Evolutionary conservation across 768 basidiomycete genomes (phyloP), one percentile per base, ranked within the genome.

Genomic region (Mycena rebaudengoi): DNA sequence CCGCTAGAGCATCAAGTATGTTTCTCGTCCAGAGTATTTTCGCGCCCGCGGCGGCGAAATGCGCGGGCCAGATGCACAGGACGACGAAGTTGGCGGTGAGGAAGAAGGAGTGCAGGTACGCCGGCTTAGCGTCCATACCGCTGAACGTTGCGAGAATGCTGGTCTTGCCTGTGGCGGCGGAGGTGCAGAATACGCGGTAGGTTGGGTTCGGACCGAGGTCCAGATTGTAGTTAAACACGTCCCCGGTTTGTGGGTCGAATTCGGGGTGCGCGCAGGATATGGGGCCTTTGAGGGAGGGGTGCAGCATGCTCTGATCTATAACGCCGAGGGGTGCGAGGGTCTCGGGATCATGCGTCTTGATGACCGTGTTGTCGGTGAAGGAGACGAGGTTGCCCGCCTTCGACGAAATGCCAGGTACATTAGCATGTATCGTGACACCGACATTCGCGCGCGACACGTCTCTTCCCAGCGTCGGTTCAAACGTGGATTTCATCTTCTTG

Each of bases 191-290:
- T n/a, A 80, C 48, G 33, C 49, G 75, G 55, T 80, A 81, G 4
- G 50, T 65, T 25, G 69, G 64, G 8, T 52, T 60, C 32, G 54
- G 50, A 7, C 77, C 77, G n/a, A 81, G 57, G 16, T 73, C 29
- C 28, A 71, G 65, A 39, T 74, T 72, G 60, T 73, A 81, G 64
- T 81, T 81, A 62, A 70, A 79, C 28, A 79, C 37, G 18, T 79
- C 80, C 23, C 76, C 74, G 0, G 74, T 77, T 39, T 70, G 59
- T 6, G 72, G 70, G 45, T 80, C 80, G n/a, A 71, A 73, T 52
- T 78, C 79, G 37, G 77, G 71, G 45, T 82, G 80, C 12, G 80
- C 76, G 7, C 73, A 78, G 33, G 76, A 74, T 18, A 80, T 35
- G 6, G 4, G 56, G 5, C 80, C 80, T 1, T 69, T 71, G 16